A percentile compares a stretch with the other conserved stretches of the same genome.
Evolutionary conservation across 2,329 filamentous ascomycete species (phyloP).

Genomic region (Colletotrichum sp.): DNA sequence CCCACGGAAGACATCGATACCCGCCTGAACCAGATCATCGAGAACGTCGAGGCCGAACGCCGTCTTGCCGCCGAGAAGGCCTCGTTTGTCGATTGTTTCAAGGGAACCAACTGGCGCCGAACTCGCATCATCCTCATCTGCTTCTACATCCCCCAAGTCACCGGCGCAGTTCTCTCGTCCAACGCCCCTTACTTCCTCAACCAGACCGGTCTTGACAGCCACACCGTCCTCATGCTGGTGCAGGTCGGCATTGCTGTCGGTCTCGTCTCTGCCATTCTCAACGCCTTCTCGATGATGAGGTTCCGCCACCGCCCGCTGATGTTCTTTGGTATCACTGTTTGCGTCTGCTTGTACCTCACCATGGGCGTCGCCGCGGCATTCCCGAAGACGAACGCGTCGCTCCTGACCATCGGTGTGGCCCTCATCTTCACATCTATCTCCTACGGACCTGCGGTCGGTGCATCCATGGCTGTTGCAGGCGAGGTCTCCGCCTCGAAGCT

Average conservation of each 20-base stretch:
- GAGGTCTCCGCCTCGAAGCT: conserved; percentile 17
- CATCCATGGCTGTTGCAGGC: conserved; percentile 20
- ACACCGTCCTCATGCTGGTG: conserved; percentile 23
- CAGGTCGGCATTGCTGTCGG: conserved; percentile 24
- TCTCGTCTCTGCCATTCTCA: conserved; percentile 21
- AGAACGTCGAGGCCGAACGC: conserved; percentile 41
- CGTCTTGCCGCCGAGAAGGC: conserved; percentile 23
- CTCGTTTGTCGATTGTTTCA: conserved; percentile 38
- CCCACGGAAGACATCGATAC: conserved; percentile 33
- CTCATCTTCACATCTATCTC: conserved; percentile 23
- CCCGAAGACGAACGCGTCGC: conserved; percentile 13
- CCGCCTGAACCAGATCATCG: conserved; percentile 40
- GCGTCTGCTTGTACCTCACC: conserved; percentile 22
- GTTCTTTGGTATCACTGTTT: conserved; percentile 22
- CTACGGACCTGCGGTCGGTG: conserved; percentile 24
- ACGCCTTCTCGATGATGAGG: conserved; percentile 25
- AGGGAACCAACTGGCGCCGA: conserved; percentile 34
- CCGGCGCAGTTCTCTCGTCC: conserved; percentile 23
- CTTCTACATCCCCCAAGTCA: conserved; percentile 23
- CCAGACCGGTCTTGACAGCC: conserved; percentile 23
- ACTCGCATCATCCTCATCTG: conserved; percentile 28
- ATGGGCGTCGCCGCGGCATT: conserved; percentile 26
- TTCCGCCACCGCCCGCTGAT: conserved; percentile 25
- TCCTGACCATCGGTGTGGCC: conserved; percentile 24
- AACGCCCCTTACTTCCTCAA: conserved; percentile 30